These are phyloP conservation scores for Betula pendula DNA, from an alignment of 306 rosid genomes.

Conservation along the genomic window DNA sequence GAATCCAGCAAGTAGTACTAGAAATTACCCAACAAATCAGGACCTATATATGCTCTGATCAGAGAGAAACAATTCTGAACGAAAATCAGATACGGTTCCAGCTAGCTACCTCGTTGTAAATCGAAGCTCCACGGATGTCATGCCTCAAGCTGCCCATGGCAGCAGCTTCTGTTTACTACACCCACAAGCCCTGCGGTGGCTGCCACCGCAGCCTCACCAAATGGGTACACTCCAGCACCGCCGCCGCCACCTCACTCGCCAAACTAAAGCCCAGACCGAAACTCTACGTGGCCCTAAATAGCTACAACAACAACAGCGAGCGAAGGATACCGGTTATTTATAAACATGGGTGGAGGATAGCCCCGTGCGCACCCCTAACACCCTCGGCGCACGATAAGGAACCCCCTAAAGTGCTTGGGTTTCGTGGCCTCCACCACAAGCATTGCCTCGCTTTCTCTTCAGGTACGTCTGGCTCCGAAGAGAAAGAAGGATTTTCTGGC, in stretches of 20 bases:
- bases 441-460: constrained; percentile 1
- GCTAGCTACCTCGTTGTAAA: not conserved
- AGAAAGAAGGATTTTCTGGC: constrained; percentile 27
- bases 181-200: constrained; percentile 7
- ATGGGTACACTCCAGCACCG: constrained; percentile 10
- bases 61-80: not conserved
- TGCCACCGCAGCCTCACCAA: not conserved
- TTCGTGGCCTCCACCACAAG: constrained; percentile 26
- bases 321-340: constrained; percentile 3
- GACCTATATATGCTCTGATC: not conserved
- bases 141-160: constrained; percentile 22
- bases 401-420: constrained; percentile 28
- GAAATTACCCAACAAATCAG: not conserved
- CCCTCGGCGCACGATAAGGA: constrained; percentile 35
- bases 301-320: not conserved
- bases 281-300: constrained; percentile 4
- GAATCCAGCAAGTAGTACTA: too few species aligned
- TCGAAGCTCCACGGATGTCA: constrained; percentile 14
- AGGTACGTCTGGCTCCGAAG: constrained; percentile 13
- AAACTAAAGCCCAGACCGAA: constrained; percentile 23
- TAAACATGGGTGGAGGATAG: constrained; percentile 28
- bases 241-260: not conserved
- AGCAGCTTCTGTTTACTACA: constrained; percentile 28
- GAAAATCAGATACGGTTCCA: not conserved
- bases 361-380: constrained; percentile 31